phyloP scores from a whole-genome alignment of 2,329 filamentous ascomycete species.

The Pestalotiopsis sp. region DNA sequence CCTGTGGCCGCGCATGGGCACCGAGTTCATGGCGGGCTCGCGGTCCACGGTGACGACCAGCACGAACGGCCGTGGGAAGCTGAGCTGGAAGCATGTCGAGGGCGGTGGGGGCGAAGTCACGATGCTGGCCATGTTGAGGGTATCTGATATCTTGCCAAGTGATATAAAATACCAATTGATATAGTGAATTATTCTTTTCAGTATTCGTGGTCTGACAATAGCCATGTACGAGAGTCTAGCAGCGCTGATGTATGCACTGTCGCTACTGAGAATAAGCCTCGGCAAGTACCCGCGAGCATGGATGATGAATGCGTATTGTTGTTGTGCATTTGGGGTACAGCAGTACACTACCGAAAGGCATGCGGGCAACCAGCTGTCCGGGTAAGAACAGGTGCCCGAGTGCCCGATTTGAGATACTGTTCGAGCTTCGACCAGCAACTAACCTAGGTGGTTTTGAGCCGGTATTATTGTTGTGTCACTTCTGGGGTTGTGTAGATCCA shows the following conservation, averaged over 20 bases:
- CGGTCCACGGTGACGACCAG: conserved; percentile 55
- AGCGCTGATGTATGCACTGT: not conserved
- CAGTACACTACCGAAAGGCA: not conserved
- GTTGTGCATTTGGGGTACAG: not conserved
- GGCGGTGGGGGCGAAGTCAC: not conserved
- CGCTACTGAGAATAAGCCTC: not conserved
- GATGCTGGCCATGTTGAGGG: not conserved
- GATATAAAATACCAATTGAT: too few species aligned
- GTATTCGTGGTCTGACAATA: not conserved
- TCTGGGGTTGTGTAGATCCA: too few species aligned
- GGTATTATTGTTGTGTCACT: too few species aligned
- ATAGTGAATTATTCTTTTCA: not conserved
- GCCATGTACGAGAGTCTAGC: not conserved
- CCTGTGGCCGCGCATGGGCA: conserved; percentile 42
- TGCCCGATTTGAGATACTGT: too few species aligned
- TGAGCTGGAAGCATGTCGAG: conserved; percentile 26
- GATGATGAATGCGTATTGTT: not conserved
- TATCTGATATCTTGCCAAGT: too few species aligned
- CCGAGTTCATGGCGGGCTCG: conserved; percentile 46
- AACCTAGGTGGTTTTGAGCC: too few species aligned
- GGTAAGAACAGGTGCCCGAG: too few species aligned
- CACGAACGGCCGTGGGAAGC: conserved; percentile 45
- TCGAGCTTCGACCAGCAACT: too few species aligned
- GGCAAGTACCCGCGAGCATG: not conserved
- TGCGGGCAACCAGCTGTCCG: not conserved